A percentile compares a stretch with the other conserved stretches of the same genome.
Conservation (phyloP, 2,329 filamentous ascomycete genomes). For the Sarocladium strictum region DNA sequence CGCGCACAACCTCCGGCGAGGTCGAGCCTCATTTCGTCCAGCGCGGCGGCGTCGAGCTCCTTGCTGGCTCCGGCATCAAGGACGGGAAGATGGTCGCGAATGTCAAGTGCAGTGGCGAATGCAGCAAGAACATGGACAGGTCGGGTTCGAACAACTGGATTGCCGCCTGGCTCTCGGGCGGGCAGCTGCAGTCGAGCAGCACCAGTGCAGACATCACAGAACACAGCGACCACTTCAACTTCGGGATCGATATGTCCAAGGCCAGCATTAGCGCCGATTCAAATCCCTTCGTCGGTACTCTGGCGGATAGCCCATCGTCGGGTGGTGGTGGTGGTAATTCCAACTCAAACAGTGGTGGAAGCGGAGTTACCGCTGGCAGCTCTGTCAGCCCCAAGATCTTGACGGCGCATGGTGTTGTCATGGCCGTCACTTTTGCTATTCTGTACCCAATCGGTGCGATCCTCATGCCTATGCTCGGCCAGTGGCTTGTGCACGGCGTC, state of each 20-base stretch:
- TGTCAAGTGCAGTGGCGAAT: conserved; percentile 41
- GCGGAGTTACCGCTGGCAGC: conserved; percentile 12
- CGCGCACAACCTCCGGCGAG: conserved; percentile 44
- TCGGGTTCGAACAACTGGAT: conserved; percentile 42
- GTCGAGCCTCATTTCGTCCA: conserved; percentile 39
- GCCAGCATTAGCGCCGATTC: conserved; percentile 39
- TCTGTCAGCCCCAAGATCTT: conserved; percentile 22
- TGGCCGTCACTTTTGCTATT: conserved; percentile 52
- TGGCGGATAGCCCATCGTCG: conserved; percentile 10
- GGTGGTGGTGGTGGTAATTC: conserved; percentile 12
- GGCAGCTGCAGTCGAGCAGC: conserved; percentile 37
- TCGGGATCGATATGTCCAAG: conserved; percentile 41
- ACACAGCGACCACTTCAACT: conserved; percentile 40
- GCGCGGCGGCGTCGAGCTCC: conserved; percentile 41
- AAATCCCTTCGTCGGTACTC: conserved; percentile 43
- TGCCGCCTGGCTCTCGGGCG: conserved; percentile 45
- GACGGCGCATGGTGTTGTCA: conserved; percentile 51
- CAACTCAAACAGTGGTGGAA: conserved; percentile 11
- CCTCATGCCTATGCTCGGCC: conserved; percentile 53
- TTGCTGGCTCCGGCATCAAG: conserved; percentile 52
- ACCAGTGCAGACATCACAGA: conserved; percentile 31
- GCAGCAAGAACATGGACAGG: conserved; percentile 42
- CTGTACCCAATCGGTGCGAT: conserved; percentile 56
- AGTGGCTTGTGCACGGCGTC: conserved; percentile 50
- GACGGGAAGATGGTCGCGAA: conserved; percentile 53